Base-by-base conservation (phyloP, 2,329 filamentous ascomycete species). In the Lachnellula willkommii region DNA sequence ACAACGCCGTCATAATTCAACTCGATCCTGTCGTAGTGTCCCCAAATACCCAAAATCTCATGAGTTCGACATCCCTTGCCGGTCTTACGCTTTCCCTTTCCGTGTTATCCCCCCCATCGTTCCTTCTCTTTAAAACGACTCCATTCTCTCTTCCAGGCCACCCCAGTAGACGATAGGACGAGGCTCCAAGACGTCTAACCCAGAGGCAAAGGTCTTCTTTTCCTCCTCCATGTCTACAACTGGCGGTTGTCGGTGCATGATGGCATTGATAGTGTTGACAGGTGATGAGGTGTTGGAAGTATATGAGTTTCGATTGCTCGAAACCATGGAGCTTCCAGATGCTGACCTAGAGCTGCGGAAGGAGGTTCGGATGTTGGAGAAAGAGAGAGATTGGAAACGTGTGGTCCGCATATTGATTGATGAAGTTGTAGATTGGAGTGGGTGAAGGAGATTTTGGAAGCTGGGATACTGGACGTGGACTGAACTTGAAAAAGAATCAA, bases 121-220 rank as follows among this genome's bases (percentile, higher is more conserved):
- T 17, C 17, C 14, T 24, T 20, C 5, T 17, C n/a, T 58, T 56
- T 62, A 65, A 26, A 63, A 55, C 22, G 60, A 64, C 11, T 63
- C 63, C 68, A 84, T 82, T 52, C 81, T 75, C 72, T 84, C 82
- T 70, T 85, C 82, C 48, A 85, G 69, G 40, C 83, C 80, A 61
- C 79, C 80, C 78, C 82, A 85, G 71, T 83, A 84, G 52, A 84
- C 80, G 37, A 84, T 75, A 11, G 83, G 83, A 45, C 83, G 72
- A 2, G 83, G 83, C 70, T 86, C 83, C 26, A 86, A 75, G 17
- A 86, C 73, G 62, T 73, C 75, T 8, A 85, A 73, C 63, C 81
- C 80, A 51, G 72, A 73, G 9, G 75, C 74, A 53, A 81, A 83
- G 62, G 70, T 75, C 64, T 71, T 73, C 60, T 76, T 77, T 70